Evolutionary conservation across 78 protist genomes (phyloP), one percentile per base, ranked within the genome.

Genomic region (Mastigamoeba balamuthi): DNA sequence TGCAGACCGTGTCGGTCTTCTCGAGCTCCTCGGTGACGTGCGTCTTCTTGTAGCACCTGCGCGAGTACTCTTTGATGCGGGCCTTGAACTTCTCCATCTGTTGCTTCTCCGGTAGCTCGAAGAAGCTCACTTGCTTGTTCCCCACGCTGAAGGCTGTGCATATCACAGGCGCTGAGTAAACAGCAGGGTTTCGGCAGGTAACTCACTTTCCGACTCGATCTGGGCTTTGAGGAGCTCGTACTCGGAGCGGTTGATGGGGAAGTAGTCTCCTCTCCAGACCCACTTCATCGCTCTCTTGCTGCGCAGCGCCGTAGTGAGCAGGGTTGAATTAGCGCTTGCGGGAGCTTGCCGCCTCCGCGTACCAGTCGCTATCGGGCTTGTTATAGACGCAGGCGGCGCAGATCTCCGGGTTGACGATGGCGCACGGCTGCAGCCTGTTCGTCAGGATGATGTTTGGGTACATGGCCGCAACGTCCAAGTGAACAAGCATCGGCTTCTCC

Each of bases 361-460:
- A 73, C 79, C 93, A 88, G 10, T 82, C 38, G 7, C 70, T 64
- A 4, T 76, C 91, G 35, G 95, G 94, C 23, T 36, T 25, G 80
- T 96, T 94, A 74, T 78, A 91, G 27, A 73, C 89, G 75, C 99
- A 98, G 0, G 87, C 82, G 7, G 98, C 96, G 72, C 99, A 97
- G 29, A 35, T 65, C 27, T 79, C 78, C 6, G 91, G 92, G 28
- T 53, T 41, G 0, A 96, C 95, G 0, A 98, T 74, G 0, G 99
- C 85, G 4, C 89, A 25, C 0, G 99, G 99, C 76, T 97, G 99
- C 6, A 98, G 92, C 9, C 99, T 85, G 71, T 98, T 98, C 10
- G 99, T 98, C 41, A 98, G 77, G 68, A 98, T 98, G 85, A 98
- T 98, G 88, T 98, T 98, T 35, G 99, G 99, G 83, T 98, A 98